Evolutionary conservation across 352 stramenopile genomes (phyloP), one percentile per base, ranked within the genome.

Genomic region (Phytophthora crassamura): DNA sequence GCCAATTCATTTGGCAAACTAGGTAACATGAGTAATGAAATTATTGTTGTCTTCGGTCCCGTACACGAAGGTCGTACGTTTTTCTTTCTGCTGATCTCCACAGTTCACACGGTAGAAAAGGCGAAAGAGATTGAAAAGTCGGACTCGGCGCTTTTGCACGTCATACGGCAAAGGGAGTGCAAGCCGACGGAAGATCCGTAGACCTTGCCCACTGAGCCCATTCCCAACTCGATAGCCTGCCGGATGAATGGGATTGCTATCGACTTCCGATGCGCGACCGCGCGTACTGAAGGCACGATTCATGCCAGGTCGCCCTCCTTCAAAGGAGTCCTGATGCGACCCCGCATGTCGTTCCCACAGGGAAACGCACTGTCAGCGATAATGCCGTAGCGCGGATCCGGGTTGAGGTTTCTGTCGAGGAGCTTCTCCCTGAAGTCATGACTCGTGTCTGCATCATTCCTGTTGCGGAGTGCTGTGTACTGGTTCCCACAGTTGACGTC

Each of bases 391-490:
- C 51, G n/a, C 2, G 8, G 5, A 14, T 58, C 48, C 8, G 46
- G 51, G 20, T 39, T 52, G 2, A 57, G 5, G 1, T 49, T 43
- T 0, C n/a, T 14, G 20, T 68, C 43, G 3, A 61, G 5, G 1
- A 69, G 51, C 4, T 52, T 63, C 8, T 33, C 12, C 10, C 35
- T 28, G n/a, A 69, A 62, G 0, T 42, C 16, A 6, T 57, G 14
- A 16, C 33, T 36, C 1, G 38, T 69, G 12, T 69, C 55, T 3
- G 35, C 22, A n/a, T 71, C 63, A 36, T 71, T 71, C 54, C 22
- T 25, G 22, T 25, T 25, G 22, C 22, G 22, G 22, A 25, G 22
- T 25, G 3, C 22, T 25, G 41, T 38, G 6, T 59, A 48, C 39
- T 59, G 50, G 36, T 49, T 22, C 48, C 34, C 16, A 51, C 7